Base-by-base conservation (phyloP, 2,329 filamentous ascomycete species). In the Sporothrix globosa region DNA sequence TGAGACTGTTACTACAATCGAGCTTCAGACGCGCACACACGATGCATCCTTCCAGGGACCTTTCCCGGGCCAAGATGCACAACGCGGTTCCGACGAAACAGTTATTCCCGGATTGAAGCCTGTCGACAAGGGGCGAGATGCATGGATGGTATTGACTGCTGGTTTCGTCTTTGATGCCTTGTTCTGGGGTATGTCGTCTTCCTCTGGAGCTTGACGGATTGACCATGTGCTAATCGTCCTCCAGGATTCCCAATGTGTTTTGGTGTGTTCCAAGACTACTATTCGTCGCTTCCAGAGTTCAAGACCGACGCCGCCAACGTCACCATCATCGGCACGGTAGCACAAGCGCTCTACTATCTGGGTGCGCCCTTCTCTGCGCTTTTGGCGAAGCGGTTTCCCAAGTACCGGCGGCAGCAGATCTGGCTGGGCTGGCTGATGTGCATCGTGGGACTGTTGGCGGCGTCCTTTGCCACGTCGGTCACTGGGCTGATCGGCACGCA, bases 401-500 rank as follows among this genome's bases (percentile, higher is more conserved):
- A 14, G 11, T 46, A 69, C 34, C 68, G 34, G n/a, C 54, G 46
- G 2, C 17, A 17, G 24, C 54, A 63, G 79, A 79, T 80, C 6
- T 79, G 84, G 34, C 75, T 84, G 24, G 50, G 81, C 34, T 84
- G 85, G 30, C 79, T 86, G 2, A 73, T 85, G 69, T 77, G 84
- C 73, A 86, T 86, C 81, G 86, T 82, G 73, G 78, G 87, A 48
- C 81, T 87, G 1, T 80, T 52, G 2, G 48, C 48, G 14, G 48
- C 48, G 48, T 52, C 48, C 14, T 52, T 52, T n/a, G 19, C n/a
- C 7, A n/a, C 14, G 2, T 52, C 48, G 4, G 48, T 52, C 19
- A 10, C 48, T 1, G 48, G 48, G 19, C 48, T 52, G 14, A 52
- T 52, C 7, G 48, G 19, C 7, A 52, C 48, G 2, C 48, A 52